Conservation (phyloP, 805 yeast species). For the Hanseniaspora thailandica region DNA sequence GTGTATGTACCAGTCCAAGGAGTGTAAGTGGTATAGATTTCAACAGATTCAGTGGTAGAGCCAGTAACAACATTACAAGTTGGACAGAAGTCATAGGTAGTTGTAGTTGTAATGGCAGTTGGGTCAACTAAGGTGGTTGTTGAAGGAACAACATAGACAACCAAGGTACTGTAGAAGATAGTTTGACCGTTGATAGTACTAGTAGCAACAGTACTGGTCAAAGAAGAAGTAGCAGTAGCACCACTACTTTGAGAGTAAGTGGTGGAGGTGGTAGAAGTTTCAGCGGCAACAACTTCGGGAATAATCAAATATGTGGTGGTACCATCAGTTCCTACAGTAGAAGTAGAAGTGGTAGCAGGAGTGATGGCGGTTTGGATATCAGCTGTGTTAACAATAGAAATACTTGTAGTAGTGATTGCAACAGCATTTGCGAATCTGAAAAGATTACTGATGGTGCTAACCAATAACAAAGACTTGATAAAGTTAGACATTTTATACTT, state of each 20-base stretch:
- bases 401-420: not conserved
- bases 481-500: not conserved
- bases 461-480: not conserved
- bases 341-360: not conserved
- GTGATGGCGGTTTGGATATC: not conserved
- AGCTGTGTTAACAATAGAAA: slow-evolving; percentile 3
- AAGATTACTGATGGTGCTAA: not conserved
- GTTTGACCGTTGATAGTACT: not conserved
- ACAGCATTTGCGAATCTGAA: not conserved
- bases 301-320: not conserved
- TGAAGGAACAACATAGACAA: not conserved
- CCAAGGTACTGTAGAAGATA: not conserved
- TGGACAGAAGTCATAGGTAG: slow-evolving; percentile 7
- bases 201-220: slow-evolving; percentile 14
- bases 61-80: not conserved
- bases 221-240: slow-evolving; percentile 13
- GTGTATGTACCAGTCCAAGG: slow-evolving; percentile 4
- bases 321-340: not conserved
- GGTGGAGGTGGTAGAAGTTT: not conserved
- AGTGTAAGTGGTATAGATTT: slow-evolving; percentile 6
- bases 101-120: not conserved
- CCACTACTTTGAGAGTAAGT: slow-evolving; percentile 7
- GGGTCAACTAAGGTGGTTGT: not conserved
- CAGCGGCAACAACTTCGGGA: slow-evolving; percentile 10
- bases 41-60: not conserved